Conservation (phyloP, 1,284 basidiomycete genomes). For the Irpex rosettiformis region DNA sequence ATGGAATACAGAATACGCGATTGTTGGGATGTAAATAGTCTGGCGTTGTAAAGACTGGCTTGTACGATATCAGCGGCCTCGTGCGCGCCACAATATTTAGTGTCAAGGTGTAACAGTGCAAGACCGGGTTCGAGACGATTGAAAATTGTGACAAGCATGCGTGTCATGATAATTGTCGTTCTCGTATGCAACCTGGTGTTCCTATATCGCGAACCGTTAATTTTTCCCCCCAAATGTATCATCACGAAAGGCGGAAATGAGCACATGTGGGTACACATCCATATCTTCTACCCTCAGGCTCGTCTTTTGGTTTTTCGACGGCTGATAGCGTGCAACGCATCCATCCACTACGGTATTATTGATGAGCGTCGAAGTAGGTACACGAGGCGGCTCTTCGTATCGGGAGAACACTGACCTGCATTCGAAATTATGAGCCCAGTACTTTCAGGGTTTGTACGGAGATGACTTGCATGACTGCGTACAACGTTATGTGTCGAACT, state of each 20-base stretch:
- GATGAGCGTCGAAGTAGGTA: neutral
- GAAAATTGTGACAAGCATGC: neutral
- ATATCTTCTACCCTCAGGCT: neutral
- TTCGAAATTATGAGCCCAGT: neutral
- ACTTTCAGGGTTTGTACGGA: neutral
- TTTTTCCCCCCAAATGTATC: neutral
- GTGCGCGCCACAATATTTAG: neutral
- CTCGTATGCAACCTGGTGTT: neutral
- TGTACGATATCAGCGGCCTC: neutral
- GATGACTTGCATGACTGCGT: neutral
- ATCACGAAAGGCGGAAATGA: neutral
- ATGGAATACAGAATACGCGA: neutral
- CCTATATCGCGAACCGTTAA: neutral
- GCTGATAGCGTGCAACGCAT: neutral
- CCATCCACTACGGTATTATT: neutral
- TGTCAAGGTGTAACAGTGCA: neutral
- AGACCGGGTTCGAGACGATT: neutral
- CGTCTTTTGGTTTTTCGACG: neutral
- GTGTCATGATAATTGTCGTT: neutral
- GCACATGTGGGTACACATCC: neutral
- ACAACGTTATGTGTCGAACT: neutral
- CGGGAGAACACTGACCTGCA: neutral
- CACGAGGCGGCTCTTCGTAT: neutral
- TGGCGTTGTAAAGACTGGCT: neutral
- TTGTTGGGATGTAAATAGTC: neutral